phyloP scores from a whole-genome alignment of 305 asterid species.

The Rubia balearica region DNA sequence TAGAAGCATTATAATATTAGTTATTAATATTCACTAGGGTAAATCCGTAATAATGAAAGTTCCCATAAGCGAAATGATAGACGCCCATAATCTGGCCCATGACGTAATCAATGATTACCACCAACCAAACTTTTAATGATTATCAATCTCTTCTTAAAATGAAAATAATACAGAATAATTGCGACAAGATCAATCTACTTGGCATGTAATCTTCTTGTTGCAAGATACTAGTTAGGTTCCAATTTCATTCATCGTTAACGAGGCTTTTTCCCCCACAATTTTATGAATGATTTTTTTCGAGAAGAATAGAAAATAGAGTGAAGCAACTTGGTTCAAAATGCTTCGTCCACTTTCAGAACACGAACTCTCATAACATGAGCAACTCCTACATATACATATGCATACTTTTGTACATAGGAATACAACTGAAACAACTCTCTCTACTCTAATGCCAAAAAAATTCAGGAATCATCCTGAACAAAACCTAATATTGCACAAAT shows the following conservation, averaged over 20 bases:
- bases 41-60: too few relatives aligned
- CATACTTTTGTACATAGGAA: slow-evolving; percentile 13
- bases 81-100: too few relatives aligned
- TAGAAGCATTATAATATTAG: too few relatives aligned
- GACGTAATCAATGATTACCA: too few relatives aligned
- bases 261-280: not conserved
- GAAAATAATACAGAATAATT: too few relatives aligned
- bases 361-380: not conserved
- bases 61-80: too few relatives aligned
- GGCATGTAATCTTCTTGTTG: too few relatives aligned
- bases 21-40: too few relatives aligned
- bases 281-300: not conserved
- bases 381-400: slow-evolving; percentile 8
- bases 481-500: slow-evolving; percentile 9
- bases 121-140: too few relatives aligned
- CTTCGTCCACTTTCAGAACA: not conserved
- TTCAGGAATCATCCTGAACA: slow-evolving; percentile 3
- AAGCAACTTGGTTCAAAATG: not conserved
- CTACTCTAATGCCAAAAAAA: slow-evolving; percentile 3
- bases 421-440: slow-evolving; percentile 8
- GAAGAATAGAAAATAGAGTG: not conserved
- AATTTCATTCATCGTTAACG: not conserved
- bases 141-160: too few relatives aligned
- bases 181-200: too few relatives aligned
- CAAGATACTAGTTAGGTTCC: too few relatives aligned